phyloP scores from a whole-genome alignment of 441 rosid species.

The Adansonia grandidieri region DNA sequence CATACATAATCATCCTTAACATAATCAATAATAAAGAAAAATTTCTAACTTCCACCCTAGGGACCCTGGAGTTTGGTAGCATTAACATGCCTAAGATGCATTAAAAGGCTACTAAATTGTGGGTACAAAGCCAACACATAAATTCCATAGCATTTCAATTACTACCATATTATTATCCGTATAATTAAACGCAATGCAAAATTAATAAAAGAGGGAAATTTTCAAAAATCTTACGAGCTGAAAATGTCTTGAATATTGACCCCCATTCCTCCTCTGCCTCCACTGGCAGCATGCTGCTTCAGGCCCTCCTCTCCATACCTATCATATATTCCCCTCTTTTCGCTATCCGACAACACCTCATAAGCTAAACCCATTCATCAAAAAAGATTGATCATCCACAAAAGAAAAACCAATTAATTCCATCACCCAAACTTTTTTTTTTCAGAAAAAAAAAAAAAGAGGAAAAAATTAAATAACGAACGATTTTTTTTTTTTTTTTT shows the following conservation, averaged over 20 bases:
- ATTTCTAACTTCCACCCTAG: neutral
- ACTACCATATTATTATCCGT: neutral
- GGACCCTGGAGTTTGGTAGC: too few relatives aligned
- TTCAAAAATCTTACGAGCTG: slow-evolving; percentile 50
- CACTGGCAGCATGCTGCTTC: slow-evolving; percentile 85
- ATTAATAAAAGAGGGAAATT: neutral
- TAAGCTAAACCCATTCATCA: slow-evolving; percentile 54
- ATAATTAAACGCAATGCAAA: neutral
- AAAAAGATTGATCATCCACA: neutral
- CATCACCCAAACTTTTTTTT: too few relatives aligned
- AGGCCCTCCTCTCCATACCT: slow-evolving; percentile 93
- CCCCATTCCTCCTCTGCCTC: slow-evolving; percentile 82
- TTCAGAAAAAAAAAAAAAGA: too few relatives aligned
- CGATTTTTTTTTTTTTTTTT: too few relatives aligned
- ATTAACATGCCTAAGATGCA: too few relatives aligned
- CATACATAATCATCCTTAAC: neutral
- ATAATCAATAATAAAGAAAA: neutral
- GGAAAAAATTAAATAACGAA: too few relatives aligned
- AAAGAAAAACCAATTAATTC: neutral
- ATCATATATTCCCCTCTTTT: slow-evolving; percentile 83
- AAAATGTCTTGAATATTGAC: slow-evolving; percentile 83
- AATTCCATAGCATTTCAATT: slow-evolving; percentile 6
- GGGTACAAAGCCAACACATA: neutral
- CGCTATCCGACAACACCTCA: slow-evolving; percentile 87
- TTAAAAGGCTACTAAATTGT: neutral